Evolutionary conservation across 352 stramenopile genomes (phyloP).

Genomic region (Phytophthora pinifolia): DNA sequence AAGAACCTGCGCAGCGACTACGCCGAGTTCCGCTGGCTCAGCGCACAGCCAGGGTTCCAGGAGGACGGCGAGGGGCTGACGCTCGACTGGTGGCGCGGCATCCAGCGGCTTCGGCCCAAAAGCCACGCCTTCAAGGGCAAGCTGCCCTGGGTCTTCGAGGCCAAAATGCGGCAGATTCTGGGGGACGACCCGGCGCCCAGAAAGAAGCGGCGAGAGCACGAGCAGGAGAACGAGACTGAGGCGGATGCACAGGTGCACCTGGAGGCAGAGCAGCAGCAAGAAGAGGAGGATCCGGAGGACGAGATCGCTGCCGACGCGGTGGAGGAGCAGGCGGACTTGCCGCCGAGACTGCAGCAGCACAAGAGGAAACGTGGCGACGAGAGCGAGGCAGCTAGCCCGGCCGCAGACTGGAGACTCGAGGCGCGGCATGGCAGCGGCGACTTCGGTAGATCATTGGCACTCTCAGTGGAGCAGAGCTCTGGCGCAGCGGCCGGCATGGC

Average conservation of each 20-base stretch:
- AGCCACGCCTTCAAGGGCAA: slow-evolving; percentile 58
- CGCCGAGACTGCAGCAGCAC: not conserved
- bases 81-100: slow-evolving; percentile 50
- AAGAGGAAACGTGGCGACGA: slow-evolving; percentile 21
- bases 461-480: slow-evolving; percentile 54
- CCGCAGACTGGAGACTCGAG: not conserved
- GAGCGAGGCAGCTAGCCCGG: too few relatives aligned
- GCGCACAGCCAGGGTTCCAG: slow-evolving; percentile 44
- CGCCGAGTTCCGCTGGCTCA: slow-evolving; percentile 48
- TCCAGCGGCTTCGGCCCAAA: slow-evolving; percentile 48
- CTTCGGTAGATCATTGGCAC: slow-evolving; percentile 35
- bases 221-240: not conserved
- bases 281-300: not conserved
- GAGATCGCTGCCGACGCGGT: not conserved
- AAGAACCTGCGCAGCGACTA: slow-evolving; percentile 69
- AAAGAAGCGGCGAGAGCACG: not conserved
- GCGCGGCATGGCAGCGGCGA: slow-evolving; percentile 12
- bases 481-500: slow-evolving; percentile 45
- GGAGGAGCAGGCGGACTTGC: not conserved
- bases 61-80: slow-evolving; percentile 31
- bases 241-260: not conserved
- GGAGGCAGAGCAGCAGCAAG: not conserved
- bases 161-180: slow-evolving; percentile 50
- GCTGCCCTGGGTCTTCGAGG: slow-evolving; percentile 50
- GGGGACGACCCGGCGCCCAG: slow-evolving; percentile 19